phyloP scores from a whole-genome alignment of 2,329 filamentous ascomycete genomes.

The Chrysosporium keratinophilum region DNA sequence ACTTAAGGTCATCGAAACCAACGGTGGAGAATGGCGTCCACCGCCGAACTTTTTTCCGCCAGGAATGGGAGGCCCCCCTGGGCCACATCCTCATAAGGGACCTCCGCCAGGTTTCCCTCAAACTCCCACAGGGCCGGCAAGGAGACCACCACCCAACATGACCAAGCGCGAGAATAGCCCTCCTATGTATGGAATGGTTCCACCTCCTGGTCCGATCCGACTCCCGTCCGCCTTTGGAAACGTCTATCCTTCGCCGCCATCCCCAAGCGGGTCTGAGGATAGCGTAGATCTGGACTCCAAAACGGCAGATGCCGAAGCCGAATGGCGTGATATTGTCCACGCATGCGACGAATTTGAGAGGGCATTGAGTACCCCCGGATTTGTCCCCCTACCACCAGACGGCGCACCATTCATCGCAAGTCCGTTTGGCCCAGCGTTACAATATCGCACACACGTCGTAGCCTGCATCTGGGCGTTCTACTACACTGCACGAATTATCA shows the following conservation, averaged over 20 bases:
- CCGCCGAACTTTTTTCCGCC: slow-evolving; percentile 39
- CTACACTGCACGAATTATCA: slow-evolving; percentile 71
- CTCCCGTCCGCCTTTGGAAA: slow-evolving; percentile 44
- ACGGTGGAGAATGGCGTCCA: slow-evolving; percentile 49
- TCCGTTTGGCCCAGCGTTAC: slow-evolving; percentile 70
- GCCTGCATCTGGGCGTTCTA: slow-evolving; percentile 80
- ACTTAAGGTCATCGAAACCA: slow-evolving; percentile 52
- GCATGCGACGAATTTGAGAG: slow-evolving; percentile 39
- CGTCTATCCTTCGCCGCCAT: slow-evolving; percentile 13
- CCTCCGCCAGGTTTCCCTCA: slow-evolving; percentile 15
- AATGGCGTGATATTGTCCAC: slow-evolving; percentile 54
- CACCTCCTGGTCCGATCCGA: slow-evolving; percentile 30
- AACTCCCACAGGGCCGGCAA: slow-evolving; percentile 10
- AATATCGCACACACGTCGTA: slow-evolving; percentile 80
- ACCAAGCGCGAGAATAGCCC: slow-evolving; percentile 20
- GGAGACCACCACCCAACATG: slow-evolving; percentile 11
- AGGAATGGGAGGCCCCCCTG: slow-evolving; percentile 7
- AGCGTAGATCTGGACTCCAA: slow-evolving; percentile 48
- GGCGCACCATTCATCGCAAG: slow-evolving; percentile 51
- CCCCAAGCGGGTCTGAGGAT: slow-evolving; percentile 30
- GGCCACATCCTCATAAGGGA: slow-evolving; percentile 11
- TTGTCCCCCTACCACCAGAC: slow-evolving; percentile 63
- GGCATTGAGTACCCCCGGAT: slow-evolving; percentile 59
- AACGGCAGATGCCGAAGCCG: slow-evolving; percentile 58
- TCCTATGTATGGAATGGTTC: slow-evolving; percentile 43